phyloP scores from a whole-genome alignment of 495 filamentous ascomycete genomes.

The Daldinia caldariorum region DNA sequence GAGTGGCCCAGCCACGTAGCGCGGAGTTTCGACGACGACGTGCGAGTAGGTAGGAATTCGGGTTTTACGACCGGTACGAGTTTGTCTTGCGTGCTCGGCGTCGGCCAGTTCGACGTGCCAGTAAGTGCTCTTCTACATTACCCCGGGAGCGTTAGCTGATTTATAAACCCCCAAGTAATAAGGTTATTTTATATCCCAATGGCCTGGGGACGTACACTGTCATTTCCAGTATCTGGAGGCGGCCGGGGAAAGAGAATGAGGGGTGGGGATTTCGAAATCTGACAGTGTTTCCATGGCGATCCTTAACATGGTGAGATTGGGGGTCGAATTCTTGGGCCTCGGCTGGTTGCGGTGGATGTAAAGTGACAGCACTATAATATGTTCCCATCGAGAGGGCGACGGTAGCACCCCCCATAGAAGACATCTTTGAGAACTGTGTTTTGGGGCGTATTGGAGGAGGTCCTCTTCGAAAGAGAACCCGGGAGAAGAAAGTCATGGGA shows the following conservation, averaged over 20 bases:
- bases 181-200: not conserved
- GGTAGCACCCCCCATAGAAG: constrained; percentile 26
- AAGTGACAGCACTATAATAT: constrained; percentile 45
- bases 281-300: constrained; percentile 46
- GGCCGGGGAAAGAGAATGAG: constrained; percentile 39
- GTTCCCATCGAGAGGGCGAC: constrained; percentile 39
- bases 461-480: constrained; percentile 31
- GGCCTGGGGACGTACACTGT: constrained; percentile 17
- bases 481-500: constrained; percentile 25
- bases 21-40: constrained; percentile 68
- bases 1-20: constrained; percentile 98
- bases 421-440: constrained; percentile 28
- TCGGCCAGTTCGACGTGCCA: constrained; percentile 44
- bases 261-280: constrained; percentile 52
- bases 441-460: constrained; percentile 3
- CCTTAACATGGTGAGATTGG: constrained; percentile 50
- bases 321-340: constrained; percentile 43
- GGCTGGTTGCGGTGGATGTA: constrained; percentile 19
- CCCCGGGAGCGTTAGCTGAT: constrained; percentile 9
- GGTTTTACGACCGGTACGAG: constrained; percentile 73
- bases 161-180: not conserved
- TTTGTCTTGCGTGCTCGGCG: constrained; percentile 69
- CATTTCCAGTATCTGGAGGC: not conserved
- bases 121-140: constrained; percentile 3
- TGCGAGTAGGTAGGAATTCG: constrained; percentile 69